Conservation (phyloP, 2,329 filamentous ascomycete genomes). For the Microdochium trichocladiopsis region DNA sequence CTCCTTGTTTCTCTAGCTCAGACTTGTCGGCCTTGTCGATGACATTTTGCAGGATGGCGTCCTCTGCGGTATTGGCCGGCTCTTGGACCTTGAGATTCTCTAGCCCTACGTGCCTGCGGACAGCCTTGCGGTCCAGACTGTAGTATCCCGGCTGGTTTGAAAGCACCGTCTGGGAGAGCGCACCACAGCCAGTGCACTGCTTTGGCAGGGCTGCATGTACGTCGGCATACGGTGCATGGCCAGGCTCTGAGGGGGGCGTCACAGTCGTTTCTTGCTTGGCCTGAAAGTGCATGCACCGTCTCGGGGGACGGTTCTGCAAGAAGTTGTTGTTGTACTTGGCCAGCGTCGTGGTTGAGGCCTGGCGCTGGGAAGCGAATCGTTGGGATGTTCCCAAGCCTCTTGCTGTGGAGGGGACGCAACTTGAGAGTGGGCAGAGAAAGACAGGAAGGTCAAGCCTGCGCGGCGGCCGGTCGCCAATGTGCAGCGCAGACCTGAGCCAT, state of each 20-base stretch:
- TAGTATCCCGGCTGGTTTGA: constrained; percentile 50
- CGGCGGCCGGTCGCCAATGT: constrained; percentile 28
- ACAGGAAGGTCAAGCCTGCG: constrained; percentile 31
- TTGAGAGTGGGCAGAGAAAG: constrained; percentile 39
- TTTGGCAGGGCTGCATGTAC: constrained; percentile 33
- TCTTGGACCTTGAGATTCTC: constrained; percentile 12
- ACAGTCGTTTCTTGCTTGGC: not conserved
- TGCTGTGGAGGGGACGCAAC: constrained; percentile 22
- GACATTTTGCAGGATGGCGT: constrained; percentile 38
- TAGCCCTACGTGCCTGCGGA: constrained; percentile 38
- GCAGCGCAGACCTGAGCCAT: constrained; percentile 34
- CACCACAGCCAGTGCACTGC: constrained; percentile 59
- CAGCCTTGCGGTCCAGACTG: constrained; percentile 40
- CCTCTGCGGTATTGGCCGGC: constrained; percentile 22
- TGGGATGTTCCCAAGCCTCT: constrained; percentile 1
- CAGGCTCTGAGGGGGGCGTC: constrained; percentile 1
- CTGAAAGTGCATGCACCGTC: not conserved
- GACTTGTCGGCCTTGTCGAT: constrained; percentile 33
- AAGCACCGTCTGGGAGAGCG: constrained; percentile 49
- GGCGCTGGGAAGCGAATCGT: constrained; percentile 4
- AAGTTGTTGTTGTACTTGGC: constrained; percentile 1
- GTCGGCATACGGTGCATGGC: constrained; percentile 1
- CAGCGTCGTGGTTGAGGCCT: not conserved
- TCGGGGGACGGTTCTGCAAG: not conserved
- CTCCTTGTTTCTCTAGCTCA: constrained; percentile 35